Conservation (phyloP, 768 basidiomycete genomes). For the Amanita molliuscula region DNA sequence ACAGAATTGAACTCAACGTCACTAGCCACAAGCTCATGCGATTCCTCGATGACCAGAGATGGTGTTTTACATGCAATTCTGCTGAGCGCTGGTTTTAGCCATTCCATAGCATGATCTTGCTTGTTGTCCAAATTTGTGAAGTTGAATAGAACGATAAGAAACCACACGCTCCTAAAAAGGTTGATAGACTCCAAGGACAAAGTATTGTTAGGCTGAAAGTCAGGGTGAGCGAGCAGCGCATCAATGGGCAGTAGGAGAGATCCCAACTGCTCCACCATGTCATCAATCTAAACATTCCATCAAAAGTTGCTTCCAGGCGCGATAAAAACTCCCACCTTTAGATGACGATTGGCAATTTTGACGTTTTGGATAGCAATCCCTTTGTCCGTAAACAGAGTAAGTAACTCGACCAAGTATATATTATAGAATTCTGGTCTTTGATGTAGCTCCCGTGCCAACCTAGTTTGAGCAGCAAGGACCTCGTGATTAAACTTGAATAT, state of each 20-base stretch:
- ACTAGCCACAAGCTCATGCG: constrained; percentile 73
- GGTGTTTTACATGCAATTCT: constrained; percentile 86
- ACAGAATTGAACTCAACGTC: constrained; percentile 92
- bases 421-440: constrained; percentile 70
- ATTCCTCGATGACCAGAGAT: constrained; percentile 69
- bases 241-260: constrained; percentile 89
- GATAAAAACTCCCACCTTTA: constrained; percentile 38
- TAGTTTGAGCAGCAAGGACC: constrained; percentile 87
- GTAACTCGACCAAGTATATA: constrained; percentile 72
- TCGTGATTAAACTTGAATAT: constrained; percentile 15
- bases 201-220: constrained; percentile 50
- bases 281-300: constrained; percentile 43
- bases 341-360: constrained; percentile 51
- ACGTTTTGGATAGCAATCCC: constrained; percentile 84
- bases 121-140: constrained; percentile 51
- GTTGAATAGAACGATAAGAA: constrained; percentile 78
- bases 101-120: constrained; percentile 60
- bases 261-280: constrained; percentile 79
- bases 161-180: constrained; percentile 92
- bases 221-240: constrained; percentile 63
- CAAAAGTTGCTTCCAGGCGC: constrained; percentile 3
- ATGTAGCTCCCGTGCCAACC: constrained; percentile 71
- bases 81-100: constrained; percentile 66
- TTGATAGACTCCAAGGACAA: constrained; percentile 52
- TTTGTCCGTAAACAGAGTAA: constrained; percentile 84